phyloP scores from a whole-genome alignment of 2,329 filamentous ascomycete genomes.

The Trichocomaceae sp. region DNA sequence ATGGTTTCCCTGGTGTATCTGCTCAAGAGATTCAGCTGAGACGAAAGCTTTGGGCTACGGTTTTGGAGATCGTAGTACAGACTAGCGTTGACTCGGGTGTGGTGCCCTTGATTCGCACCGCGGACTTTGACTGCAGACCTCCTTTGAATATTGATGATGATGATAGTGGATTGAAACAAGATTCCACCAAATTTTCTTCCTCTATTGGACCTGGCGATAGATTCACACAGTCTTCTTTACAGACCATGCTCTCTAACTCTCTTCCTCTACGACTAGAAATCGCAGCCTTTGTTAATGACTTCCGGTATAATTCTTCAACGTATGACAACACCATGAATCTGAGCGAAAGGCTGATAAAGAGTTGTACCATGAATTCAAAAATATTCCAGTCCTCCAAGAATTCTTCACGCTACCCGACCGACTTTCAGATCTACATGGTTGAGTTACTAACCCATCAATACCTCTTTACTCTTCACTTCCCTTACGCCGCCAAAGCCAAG shows the following conservation, averaged over 20 bases:
- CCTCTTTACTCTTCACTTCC: slow-evolving; percentile 7
- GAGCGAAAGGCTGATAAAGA: not conserved
- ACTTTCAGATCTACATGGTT: slow-evolving; percentile 6
- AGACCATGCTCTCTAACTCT: not conserved
- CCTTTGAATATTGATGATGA: slow-evolving; percentile 5
- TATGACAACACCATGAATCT: not conserved
- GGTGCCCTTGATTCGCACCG: not conserved
- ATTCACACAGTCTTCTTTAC: slow-evolving; percentile 2
- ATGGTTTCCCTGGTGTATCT: not conserved
- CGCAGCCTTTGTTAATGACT: slow-evolving; percentile 6
- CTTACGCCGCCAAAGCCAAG: slow-evolving; percentile 5
- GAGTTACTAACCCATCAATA: slow-evolving; percentile 8
- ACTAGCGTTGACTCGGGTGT: slow-evolving; percentile 6
- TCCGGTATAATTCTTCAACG: not conserved
- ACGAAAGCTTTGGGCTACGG: slow-evolving; percentile 7
- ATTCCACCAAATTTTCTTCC: not conserved
- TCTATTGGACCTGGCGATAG: not conserved
- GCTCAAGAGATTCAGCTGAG: slow-evolving; percentile 4
- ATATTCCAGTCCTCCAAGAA: not conserved
- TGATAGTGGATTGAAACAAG: not conserved
- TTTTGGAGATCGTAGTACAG: slow-evolving; percentile 9
- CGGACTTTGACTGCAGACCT: slow-evolving; percentile 6
- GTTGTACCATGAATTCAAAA: not conserved
- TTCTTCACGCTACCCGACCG: not conserved
- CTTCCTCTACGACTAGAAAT: slow-evolving; percentile 1